Base-by-base conservation (phyloP, 176 grass and related monocot species). In the Carex cristatella region DNA sequence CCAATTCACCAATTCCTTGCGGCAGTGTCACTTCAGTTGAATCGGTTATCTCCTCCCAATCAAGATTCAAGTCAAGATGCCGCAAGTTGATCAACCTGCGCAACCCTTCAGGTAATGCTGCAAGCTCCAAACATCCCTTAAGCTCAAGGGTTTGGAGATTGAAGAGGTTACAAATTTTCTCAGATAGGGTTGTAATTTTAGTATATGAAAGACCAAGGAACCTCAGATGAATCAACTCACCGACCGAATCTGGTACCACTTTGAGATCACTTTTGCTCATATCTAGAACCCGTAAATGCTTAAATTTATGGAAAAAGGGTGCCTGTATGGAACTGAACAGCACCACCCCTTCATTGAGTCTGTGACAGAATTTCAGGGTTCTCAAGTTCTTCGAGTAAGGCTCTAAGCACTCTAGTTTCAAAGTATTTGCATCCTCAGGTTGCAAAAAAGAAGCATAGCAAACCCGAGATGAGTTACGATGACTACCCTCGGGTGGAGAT, bases 91-190 rank as follows among this genome's bases (percentile, higher is more conserved):
- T 80, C 46, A 94, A 86, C 6, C 65, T 83, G 19, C 62, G 71
- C 73, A 86, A 64, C 46, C 65, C 87, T 82, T 84, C 5, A 57
- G 92, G 92, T 70, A 94, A 84, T 40, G 71, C 59, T 15, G 66
- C 61, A 61, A 94, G 89, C 10, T 80, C 38, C 14, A 44, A 60
- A n/a, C 89, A 94, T 13, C 81, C 31, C 10, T 63, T 84, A 27
- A 94, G 89, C 65, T 86, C 83, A 62, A 90, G 53, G 16, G 86
- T 86, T 78, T 88, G 83, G 62, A 94, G 63, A 79, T 94, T 94
- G 51, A 66, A 82, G 14, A 94, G 86, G 30, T 86, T 51, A 62
- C 80, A 77, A 35, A 89, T 16, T 59, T 79, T 68, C 75, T 91
- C 74, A 30, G 89, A 87, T 80, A 94, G 58, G 56, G 30, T 57